These are phyloP conservation scores for Neonectria coccinea DNA, from an alignment of 2,329 filamentous ascomycete species.

Conservation along the genomic window DNA sequence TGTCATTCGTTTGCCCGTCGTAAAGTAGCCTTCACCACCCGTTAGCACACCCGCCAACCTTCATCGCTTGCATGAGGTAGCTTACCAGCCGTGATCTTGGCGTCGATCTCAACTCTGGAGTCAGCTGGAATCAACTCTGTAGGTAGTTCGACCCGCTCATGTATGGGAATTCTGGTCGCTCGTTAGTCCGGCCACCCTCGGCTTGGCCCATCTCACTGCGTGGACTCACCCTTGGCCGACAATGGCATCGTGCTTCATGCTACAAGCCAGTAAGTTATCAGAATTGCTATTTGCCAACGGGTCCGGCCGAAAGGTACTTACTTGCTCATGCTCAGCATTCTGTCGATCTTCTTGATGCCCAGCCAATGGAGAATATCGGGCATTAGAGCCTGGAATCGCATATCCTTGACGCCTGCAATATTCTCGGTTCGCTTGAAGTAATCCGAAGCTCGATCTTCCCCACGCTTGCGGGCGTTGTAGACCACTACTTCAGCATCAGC, in stretches of 20 bases:
- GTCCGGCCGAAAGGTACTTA: slow-evolving; percentile 56
- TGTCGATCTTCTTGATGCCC: slow-evolving; percentile 97
- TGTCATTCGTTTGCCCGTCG: slow-evolving; percentile 89
- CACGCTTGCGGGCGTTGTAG: slow-evolving; percentile 85
- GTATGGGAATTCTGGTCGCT: slow-evolving; percentile 76
- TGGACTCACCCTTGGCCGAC: slow-evolving; percentile 78
- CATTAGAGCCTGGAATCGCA: slow-evolving; percentile 99
- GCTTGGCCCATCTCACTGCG: slow-evolving; percentile 11
- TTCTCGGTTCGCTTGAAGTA: slow-evolving; percentile 99
- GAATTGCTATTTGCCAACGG: slow-evolving; percentile 37
- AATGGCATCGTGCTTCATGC: slow-evolving; percentile 92
- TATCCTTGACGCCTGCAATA: slow-evolving; percentile 94
- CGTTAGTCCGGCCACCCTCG: slow-evolving; percentile 27
- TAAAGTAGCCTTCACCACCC: slow-evolving; percentile 73
- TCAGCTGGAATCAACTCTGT: slow-evolving; percentile 95
- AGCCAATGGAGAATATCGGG: slow-evolving; percentile 98
- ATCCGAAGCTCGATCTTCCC: slow-evolving; percentile 83
- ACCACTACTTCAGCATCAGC: slow-evolving; percentile 58
- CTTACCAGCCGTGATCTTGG: slow-evolving; percentile 94
- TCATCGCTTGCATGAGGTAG: slow-evolving; percentile 31
- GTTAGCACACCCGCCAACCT: slow-evolving; percentile 37
- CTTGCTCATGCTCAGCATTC: slow-evolving; percentile 99
- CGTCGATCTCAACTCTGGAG: slow-evolving; percentile 97
- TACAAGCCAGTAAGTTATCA: slow-evolving; percentile 55
- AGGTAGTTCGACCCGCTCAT: slow-evolving; percentile 90